Base-by-base conservation (phyloP, 1,139 yeast species). In the Lodderomyces orthopsilosis region DNA sequence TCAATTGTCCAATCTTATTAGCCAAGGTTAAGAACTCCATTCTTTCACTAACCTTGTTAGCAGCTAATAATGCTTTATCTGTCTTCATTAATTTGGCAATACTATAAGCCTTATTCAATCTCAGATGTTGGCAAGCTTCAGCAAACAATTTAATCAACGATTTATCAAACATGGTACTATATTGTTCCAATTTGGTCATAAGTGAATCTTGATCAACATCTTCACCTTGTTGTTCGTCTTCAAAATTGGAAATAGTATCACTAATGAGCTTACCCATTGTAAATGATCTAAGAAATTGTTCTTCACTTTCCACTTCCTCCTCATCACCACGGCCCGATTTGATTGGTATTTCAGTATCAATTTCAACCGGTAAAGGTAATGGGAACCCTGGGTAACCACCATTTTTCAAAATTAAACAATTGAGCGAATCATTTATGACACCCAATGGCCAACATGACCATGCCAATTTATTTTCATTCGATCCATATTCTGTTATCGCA, bases 391-490 rank as follows among this genome's bases (percentile, higher is more conserved):
- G 83, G 48, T 72, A 75, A 27, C 58, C 61, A 45, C 68, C 68
- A 39, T 68, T 68, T 60, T 87, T 86, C 49, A 89, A 75, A 19
- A 88, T 74, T 46, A 88, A 76, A 63, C 95, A 87, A 51, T 79
- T 79, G 53, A 90, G 75, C 47, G 81, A 79, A 51, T 85, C 85
- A 42, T 75, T 77, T 47, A 76, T 74, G 37, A 90, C 69, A 2
- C 96, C 96, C 41, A 93, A 70, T 10, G 98, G 98, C 97, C 98
- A 90, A 51, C 87, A 84, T 48, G 62, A 76, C 78, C 78, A 73
- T 58, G 78, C 68, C 48, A 69, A 75, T 46, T 71, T 70, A 40
- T 68, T 66, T 13, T 65, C 65, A 47, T 69, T 69, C n/a, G 69
- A 62, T 42, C 84, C 82, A 45, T 66, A 61, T 40, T 74, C 78